Evolutionary conservation across 1,284 basidiomycete species (phyloP).

Genomic region (Boletus albobrunnescens): DNA sequence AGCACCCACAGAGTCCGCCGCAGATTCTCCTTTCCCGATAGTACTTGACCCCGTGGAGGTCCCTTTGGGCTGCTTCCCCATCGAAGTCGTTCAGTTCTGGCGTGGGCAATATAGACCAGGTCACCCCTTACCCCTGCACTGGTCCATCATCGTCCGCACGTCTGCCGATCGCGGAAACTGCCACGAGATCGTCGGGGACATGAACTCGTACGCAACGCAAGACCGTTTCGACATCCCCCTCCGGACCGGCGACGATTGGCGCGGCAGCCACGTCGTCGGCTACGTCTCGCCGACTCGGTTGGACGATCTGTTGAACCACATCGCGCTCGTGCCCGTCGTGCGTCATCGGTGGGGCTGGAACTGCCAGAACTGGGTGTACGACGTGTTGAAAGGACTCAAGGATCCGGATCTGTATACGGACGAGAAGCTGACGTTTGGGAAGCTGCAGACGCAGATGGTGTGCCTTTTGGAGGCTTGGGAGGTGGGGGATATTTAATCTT

Average conservation of each 20-base stretch:
- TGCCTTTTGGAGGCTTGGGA: constrained; percentile 17
- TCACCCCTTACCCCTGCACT: constrained; percentile 24
- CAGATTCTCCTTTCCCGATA: background rate
- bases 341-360: constrained; percentile 12
- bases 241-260: constrained; percentile 9
- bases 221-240: constrained; percentile 12
- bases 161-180: constrained; percentile 18
- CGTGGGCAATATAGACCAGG: constrained; percentile 16
- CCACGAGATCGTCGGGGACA: constrained; percentile 31
- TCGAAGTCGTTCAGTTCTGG: constrained; percentile 32
- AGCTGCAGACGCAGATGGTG: constrained; percentile 12
- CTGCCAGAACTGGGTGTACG: constrained; percentile 18
- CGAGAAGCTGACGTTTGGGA: constrained; percentile 7
- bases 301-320: constrained; percentile 10
- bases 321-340: constrained; percentile 14
- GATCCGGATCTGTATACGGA: constrained; percentile 9
- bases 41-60: constrained; percentile 20
- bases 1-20: background rate
- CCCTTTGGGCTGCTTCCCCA: constrained; percentile 17
- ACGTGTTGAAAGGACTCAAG: constrained; percentile 11
- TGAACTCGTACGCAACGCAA: constrained; percentile 22
- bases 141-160: constrained; percentile 27
- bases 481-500: constrained; percentile 7
- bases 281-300: constrained; percentile 14
- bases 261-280: constrained; percentile 18